These are phyloP conservation scores for Hypoxylon cercidicola DNA, from an alignment of 495 filamentous ascomycete species.

Conservation along the genomic window DNA sequence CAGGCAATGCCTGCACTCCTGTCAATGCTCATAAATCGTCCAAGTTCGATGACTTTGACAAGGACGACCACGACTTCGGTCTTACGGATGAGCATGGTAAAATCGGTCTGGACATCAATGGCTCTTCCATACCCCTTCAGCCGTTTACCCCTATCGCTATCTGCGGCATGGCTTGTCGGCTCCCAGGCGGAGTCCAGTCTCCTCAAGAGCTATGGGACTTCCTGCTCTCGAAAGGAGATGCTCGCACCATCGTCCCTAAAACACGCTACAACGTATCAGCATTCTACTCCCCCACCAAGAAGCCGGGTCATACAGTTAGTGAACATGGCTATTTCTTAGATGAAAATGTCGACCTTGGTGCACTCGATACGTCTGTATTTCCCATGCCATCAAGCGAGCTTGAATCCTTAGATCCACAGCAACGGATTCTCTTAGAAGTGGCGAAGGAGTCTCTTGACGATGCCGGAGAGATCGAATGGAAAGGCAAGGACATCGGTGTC, in stretches of 20 bases:
- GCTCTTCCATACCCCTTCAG: no score
- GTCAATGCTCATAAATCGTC: no score
- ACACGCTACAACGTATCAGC: constrained; percentile 50
- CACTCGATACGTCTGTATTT: constrained; percentile 48
- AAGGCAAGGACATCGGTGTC: constrained; percentile 53
- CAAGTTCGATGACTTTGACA: no score
- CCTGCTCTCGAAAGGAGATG: constrained; percentile 30
- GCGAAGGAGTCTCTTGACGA: constrained; percentile 53
- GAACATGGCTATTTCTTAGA: constrained; percentile 37
- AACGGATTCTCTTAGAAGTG: constrained; percentile 60
- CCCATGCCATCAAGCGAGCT: constrained; percentile 50
- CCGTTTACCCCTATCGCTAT: constrained; percentile 37
- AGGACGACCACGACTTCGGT: no score
- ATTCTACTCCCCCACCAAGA: constrained; percentile 29
- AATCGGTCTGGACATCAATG: no score
- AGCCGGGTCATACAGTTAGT: neutral
- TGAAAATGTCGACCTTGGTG: constrained; percentile 12
- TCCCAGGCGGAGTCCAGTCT: constrained; percentile 44
- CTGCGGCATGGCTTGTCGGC: constrained; percentile 40
- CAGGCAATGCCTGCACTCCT: no score
- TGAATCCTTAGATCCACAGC: constrained; percentile 59
- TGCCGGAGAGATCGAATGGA: constrained; percentile 55
- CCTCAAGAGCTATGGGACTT: constrained; percentile 45
- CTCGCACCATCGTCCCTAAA: constrained; percentile 39
- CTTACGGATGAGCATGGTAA: no score